phyloP scores from a whole-genome alignment of 768 basidiomycete genomes.

The Suillus variegatus region DNA sequence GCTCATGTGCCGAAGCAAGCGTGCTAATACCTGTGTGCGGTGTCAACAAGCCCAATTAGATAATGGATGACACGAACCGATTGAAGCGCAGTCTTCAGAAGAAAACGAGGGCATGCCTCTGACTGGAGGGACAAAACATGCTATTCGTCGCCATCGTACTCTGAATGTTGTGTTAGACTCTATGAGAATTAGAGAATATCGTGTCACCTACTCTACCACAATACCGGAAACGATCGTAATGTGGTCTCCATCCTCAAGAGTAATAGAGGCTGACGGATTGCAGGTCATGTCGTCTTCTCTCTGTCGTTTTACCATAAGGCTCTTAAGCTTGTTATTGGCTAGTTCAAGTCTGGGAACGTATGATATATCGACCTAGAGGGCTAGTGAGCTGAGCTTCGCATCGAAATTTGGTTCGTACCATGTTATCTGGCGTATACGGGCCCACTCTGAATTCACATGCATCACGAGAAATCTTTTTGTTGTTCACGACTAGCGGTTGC shows the following conservation, averaged over 20 bases:
- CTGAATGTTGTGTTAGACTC: slow-evolving; percentile 28
- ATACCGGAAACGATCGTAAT: slow-evolving; percentile 47
- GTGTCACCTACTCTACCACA: slow-evolving; percentile 44
- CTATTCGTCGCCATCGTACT: slow-evolving; percentile 51
- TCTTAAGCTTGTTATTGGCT: slow-evolving; percentile 49
- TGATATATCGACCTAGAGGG: slow-evolving; percentile 48
- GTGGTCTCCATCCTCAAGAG: slow-evolving; percentile 56
- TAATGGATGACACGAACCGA: slow-evolving; percentile 45
- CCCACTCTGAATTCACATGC: slow-evolving; percentile 63
- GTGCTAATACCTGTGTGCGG: slow-evolving; percentile 53
- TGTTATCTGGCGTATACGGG: slow-evolving; percentile 49
- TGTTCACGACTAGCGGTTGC: slow-evolving; percentile 49
- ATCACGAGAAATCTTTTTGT: slow-evolving; percentile 64
- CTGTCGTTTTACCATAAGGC: slow-evolving; percentile 41
- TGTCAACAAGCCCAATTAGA: not conserved
- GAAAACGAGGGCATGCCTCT: slow-evolving; percentile 39
- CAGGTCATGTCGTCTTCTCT: slow-evolving; percentile 32
- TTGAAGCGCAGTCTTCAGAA: slow-evolving; percentile 44
- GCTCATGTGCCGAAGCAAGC: slow-evolving; percentile 42
- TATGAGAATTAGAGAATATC: slow-evolving; percentile 4
- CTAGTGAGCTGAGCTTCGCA: not conserved
- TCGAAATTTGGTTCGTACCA: slow-evolving; percentile 44
- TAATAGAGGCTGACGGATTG: slow-evolving; percentile 37
- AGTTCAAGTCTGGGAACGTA: slow-evolving; percentile 51
- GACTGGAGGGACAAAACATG: slow-evolving; percentile 45